These are phyloP conservation scores for Bipolaris zeicola DNA, from an alignment of 2,329 filamentous ascomycete species.

Conservation along the genomic window DNA sequence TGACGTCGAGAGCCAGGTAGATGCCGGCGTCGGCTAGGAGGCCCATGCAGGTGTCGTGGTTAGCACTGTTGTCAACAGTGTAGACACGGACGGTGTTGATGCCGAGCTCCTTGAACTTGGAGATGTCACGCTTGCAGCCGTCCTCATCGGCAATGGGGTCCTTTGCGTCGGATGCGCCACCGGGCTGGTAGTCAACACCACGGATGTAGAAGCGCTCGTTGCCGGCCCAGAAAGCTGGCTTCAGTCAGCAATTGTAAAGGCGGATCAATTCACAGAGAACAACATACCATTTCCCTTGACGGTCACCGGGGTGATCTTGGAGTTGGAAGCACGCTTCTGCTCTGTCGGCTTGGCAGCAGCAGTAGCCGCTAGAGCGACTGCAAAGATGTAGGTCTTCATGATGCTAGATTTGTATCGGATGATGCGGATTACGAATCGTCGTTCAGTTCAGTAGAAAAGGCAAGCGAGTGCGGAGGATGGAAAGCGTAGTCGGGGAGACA, in stretches of 20 bases:
- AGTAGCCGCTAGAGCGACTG: constrained; percentile 55
- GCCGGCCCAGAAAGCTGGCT: constrained; percentile 65
- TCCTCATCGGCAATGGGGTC: constrained; percentile 77
- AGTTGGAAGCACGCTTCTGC: constrained; percentile 42
- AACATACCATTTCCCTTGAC: constrained; percentile 65
- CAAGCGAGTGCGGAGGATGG: neutral
- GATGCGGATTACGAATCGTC: constrained; percentile 9
- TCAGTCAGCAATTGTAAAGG: constrained; percentile 27
- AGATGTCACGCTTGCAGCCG: constrained; percentile 78
- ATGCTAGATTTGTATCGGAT: constrained; percentile 18
- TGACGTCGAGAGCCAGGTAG: constrained; percentile 90
- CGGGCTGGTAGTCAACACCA: constrained; percentile 70
- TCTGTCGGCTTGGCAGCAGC: constrained; percentile 50
- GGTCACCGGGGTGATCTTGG: constrained; percentile 58
- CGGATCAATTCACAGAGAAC: neutral
- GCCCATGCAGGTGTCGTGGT: constrained; percentile 86
- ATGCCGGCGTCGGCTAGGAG: constrained; percentile 81
- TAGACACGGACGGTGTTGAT: constrained; percentile 93
- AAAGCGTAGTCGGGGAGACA: constrained; percentile 7
- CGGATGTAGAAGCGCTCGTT: constrained; percentile 65
- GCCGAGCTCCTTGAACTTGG: constrained; percentile 81
- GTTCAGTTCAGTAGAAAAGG: constrained; percentile 4
- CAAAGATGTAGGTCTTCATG: constrained; percentile 61
- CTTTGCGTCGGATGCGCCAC: constrained; percentile 64
- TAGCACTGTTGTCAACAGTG: constrained; percentile 82